Evolutionary conservation across 257 asterid species (phyloP).

Genomic region (Asclepias syriaca): DNA sequence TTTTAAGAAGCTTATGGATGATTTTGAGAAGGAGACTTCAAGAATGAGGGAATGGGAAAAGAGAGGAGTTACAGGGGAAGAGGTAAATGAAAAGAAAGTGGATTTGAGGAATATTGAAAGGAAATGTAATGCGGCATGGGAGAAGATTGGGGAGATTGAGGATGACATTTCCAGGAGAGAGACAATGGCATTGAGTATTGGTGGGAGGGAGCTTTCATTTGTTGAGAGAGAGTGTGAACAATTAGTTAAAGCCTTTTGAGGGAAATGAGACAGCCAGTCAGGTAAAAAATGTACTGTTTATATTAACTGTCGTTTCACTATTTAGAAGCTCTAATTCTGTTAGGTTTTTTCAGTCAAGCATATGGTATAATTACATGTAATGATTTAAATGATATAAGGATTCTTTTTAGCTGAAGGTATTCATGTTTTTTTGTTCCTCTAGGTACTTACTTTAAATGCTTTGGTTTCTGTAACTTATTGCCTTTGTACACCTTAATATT

Average conservation of each 20-base stretch:
- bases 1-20: slow-evolving; percentile 33
- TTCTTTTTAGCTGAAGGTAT: neutral
- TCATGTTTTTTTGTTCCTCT: neutral
- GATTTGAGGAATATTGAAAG: slow-evolving; percentile 40
- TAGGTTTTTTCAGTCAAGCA: neutral
- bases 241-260: slow-evolving; percentile 46
- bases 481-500: neutral
- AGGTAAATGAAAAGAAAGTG: slow-evolving; percentile 23
- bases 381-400: neutral
- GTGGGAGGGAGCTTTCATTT: slow-evolving; percentile 78
- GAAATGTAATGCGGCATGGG: slow-evolving; percentile 49
- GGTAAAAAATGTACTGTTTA: slow-evolving; percentile 32
- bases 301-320: neutral
- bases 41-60: slow-evolving; percentile 35
- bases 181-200: slow-evolving; percentile 63
- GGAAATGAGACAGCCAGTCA: slow-evolving; percentile 37
- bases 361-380: neutral
- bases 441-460: neutral
- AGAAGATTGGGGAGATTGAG: slow-evolving; percentile 67
- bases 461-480: slow-evolving; percentile 1
- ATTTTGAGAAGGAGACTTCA: slow-evolving; percentile 19
- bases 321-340: neutral
- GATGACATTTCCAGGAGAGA: slow-evolving; percentile 59
- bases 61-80: slow-evolving; percentile 1
- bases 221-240: slow-evolving; percentile 82